Base-by-base conservation (phyloP, 2,329 filamentous ascomycete species). In the Aspergillus sp. region DNA sequence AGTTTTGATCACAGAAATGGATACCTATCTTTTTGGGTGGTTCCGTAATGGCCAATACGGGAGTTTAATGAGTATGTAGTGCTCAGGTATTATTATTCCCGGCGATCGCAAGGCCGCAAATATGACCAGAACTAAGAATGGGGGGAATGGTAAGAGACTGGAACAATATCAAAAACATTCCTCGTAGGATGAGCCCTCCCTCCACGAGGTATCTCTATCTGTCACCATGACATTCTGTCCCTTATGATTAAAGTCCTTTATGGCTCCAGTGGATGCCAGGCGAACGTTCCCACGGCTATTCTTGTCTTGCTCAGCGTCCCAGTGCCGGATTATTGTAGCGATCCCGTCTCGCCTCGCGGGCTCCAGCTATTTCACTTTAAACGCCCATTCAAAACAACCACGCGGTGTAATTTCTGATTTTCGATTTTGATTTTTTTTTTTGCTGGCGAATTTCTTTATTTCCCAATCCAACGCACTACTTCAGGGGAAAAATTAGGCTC, bases 151-250 rank as follows among this genome's bases (percentile, higher is more conserved):
- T 43, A n/a, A 19, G 23, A 38, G 30, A 45, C 45, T 28, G 34
- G n/a, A 47, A 45, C 19, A 15, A 45, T 41, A 43, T 53, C 41
- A 53, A 47, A 34, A 41, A 34, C 59, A 61, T 61, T 61, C 43
- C 54, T 49, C 23, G 28, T 25, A 41, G 41, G 17, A 41, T 43
- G n/a, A 58, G 19, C n/a, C 31, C 30, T 56, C 47, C 48, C 28
- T 25, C 48, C 46, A 15, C 34, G 11, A 41, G 34, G 15, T 41
- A 41, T 41, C 34, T 38, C 4, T 41, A 41, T 41, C 34, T 38
- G 9, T 41, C 15, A 15, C 13, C 15, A 41, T 41, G 34, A 41
- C 34, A 41, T 15, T 15, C 11, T 2, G 34, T 13, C 25, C 25
- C 25, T 41, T 41, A 41, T 41, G 11, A 41, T 41, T 41, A 41